Conservation (phyloP, 1,284 basidiomycete species). For the Phylloporus sp. region DNA sequence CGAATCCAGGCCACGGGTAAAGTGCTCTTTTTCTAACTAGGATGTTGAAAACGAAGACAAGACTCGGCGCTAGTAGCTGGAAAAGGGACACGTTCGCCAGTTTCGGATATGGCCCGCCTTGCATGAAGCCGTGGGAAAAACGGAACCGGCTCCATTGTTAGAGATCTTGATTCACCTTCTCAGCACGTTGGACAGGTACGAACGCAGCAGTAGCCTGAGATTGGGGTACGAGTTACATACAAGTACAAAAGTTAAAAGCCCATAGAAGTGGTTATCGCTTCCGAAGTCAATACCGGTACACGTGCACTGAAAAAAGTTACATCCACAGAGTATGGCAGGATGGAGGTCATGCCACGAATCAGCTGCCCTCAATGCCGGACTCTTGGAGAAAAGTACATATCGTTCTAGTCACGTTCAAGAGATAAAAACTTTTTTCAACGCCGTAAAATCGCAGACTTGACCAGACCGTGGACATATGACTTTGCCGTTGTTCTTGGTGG, state of each 20-base stretch:
- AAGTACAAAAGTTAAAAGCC: conserved; percentile 14
- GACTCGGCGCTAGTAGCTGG: neutral
- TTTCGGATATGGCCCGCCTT: too few species aligned
- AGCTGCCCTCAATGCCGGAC: too few species aligned
- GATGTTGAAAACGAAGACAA: conserved; percentile 10
- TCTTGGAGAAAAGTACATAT: too few species aligned
- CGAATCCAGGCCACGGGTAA: neutral
- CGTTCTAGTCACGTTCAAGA: conserved; percentile 47
- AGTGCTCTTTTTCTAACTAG: neutral
- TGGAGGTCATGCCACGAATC: neutral
- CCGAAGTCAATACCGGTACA: conserved; percentile 22
- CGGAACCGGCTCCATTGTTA: conserved; percentile 1
- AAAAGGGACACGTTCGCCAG: neutral
- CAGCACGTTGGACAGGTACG: conserved; percentile 28
- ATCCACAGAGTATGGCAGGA: neutral
- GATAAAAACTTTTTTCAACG: conserved; percentile 87
- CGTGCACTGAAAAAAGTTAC: conserved; percentile 13
- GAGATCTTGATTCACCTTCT: conserved; percentile 34
- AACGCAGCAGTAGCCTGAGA: conserved; percentile 13
- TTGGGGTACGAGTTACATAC: conserved; percentile 28
- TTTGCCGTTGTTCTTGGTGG: conserved; percentile 69
- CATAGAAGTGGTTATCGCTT: conserved; percentile 27
- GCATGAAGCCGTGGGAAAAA: conserved; percentile 19
- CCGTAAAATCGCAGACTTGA: conserved; percentile 63
- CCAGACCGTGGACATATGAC: conserved; percentile 85